phyloP scores from a whole-genome alignment of 176 grass and related monocot genomes.

The Hordeum marinum region DNA sequence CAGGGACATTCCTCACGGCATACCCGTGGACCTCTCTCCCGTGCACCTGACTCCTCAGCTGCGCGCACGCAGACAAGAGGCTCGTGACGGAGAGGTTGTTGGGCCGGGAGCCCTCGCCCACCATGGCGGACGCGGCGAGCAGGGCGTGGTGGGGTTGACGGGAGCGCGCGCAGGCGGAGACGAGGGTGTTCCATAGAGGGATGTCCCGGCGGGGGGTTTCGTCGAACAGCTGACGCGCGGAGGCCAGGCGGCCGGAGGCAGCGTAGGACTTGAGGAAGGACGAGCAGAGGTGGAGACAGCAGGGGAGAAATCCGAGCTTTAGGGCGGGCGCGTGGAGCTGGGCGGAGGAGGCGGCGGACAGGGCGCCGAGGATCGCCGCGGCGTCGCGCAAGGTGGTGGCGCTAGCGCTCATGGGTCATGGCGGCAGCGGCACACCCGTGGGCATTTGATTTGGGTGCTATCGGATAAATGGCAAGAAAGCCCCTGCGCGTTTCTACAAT shows the following conservation, averaged over 20 bases:
- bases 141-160: slow-evolving; percentile 9
- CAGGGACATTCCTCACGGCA: slow-evolving; percentile 13
- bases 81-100: slow-evolving; percentile 30
- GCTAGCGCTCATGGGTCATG: slow-evolving; percentile 27
- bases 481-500: background rate
- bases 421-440: background rate
- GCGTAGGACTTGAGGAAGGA: slow-evolving; percentile 31
- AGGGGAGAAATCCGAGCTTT: slow-evolving; percentile 12
- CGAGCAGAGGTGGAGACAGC: slow-evolving; percentile 34
- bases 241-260: background rate
- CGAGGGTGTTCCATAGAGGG: slow-evolving; percentile 51
- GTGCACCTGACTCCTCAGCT: slow-evolving; percentile 21
- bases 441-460: background rate
- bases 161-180: slow-evolving; percentile 27
- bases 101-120: slow-evolving; percentile 2
- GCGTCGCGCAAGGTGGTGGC: slow-evolving; percentile 13
- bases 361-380: slow-evolving; percentile 14
- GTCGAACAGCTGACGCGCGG: slow-evolving; percentile 39
- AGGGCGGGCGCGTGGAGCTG: slow-evolving; percentile 12
- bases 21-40: slow-evolving; percentile 46
- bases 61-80: slow-evolving; percentile 38
- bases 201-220: slow-evolving; percentile 40
- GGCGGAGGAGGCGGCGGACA: background rate
- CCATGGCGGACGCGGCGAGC: slow-evolving; percentile 14
- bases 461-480: background rate